phyloP scores from a whole-genome alignment of 2,329 filamentous ascomycete genomes.

The Paradendryphiella salina region DNA sequence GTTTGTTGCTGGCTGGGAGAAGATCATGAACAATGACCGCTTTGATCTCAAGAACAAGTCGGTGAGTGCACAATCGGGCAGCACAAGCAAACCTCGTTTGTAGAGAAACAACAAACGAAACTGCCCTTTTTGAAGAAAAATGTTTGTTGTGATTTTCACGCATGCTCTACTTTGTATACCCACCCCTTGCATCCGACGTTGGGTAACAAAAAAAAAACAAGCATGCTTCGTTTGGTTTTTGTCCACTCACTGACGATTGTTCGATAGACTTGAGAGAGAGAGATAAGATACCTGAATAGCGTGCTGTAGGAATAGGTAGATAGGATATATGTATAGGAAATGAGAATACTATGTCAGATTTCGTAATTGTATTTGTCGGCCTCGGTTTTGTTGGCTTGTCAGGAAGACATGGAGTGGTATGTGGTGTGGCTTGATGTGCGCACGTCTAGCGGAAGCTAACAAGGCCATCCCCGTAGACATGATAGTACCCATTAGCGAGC shows the following conservation, averaged over 20 bases:
- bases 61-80: constrained; percentile 36
- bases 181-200: not conserved
- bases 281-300: constrained; percentile 13
- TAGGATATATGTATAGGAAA: not conserved
- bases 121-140: not conserved
- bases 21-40: constrained; percentile 74
- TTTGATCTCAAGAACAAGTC: constrained; percentile 58
- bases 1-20: constrained; percentile 71
- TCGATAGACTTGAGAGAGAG: constrained; percentile 9
- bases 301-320: constrained; percentile 1
- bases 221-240: constrained; percentile 10
- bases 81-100: constrained; percentile 32
- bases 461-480: no score
- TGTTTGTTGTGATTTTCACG: not conserved
- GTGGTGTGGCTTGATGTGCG: no score
- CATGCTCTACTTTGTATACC: not conserved
- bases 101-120: constrained; percentile 11
- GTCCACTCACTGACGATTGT: constrained; percentile 14
- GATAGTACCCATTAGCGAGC: no score
- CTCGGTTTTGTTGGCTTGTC: no score
- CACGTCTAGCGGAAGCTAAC: no score
- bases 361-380: no score
- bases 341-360: no score
- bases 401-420: no score
- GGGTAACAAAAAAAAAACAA: not conserved